Evolutionary conservation across 768 basidiomycete genomes (phyloP), one percentile per base, ranked within the genome.

Genomic region (Tylopilus sp.): DNA sequence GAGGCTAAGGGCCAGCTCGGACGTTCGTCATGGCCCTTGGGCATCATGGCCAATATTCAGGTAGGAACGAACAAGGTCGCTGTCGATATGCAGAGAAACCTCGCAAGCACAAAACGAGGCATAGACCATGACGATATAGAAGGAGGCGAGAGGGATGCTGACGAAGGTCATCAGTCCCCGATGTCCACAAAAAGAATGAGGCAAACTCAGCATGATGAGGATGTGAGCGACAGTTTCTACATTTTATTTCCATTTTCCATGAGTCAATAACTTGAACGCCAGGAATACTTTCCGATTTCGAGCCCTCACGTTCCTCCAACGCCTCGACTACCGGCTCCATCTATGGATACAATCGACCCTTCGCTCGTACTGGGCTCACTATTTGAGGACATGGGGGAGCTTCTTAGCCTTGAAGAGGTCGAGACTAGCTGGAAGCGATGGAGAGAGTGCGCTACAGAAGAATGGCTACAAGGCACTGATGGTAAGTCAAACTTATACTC

Each of bases 391-490:
- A n/a, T 68, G 7, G 55, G 35, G 4, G 57, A 59, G 15, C 53
- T 57, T 30, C 11, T 68, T n/a, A 57, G n/a, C 21, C 47, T 56
- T 3, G 62, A 57, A 10, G 62, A 64, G n/a, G 57, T 60, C 17
- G 53, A 52, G 26, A 50, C 50, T 6, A 55, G 56, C 13, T 61
- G 66, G 53, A 66, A 58, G 36, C 57, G 53, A 45, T 68, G 68
- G 68, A 60, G 40, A 35, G 59, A 57, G 12, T 66, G 67, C 31
- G 56, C 66, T 9, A 62, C 41, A 33, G 67, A 68, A 18, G 66
- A 68, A 43, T 68, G 67, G 68, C 20, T 70, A 21, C 61, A 64
- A 45, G 67, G 59, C 18, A 50, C 58, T 18, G 68, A 70, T 17
- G 57, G 67, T 69, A n/a, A 46, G 64, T 48, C 41, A 26, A 7